A percentile compares a stretch with the other conserved stretches of the same genome.
Evolutionary conservation across 1,284 basidiomycete genomes (phyloP).

Genomic region (Melampsora larici-populina): DNA sequence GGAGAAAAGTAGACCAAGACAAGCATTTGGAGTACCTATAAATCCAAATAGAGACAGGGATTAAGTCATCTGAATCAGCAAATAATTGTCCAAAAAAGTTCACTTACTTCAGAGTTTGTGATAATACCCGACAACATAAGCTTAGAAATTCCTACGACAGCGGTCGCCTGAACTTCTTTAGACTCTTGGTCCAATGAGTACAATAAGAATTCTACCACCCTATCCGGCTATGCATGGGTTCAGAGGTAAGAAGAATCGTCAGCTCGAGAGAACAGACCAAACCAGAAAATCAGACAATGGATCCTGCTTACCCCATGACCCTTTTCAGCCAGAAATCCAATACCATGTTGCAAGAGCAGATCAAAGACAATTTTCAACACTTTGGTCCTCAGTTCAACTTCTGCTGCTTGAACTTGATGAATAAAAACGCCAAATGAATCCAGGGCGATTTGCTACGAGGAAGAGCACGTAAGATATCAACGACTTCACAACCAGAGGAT

Average conservation of each 20-base stretch:
- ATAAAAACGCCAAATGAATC: constrained; percentile 88
- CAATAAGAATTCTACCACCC: constrained; percentile 71
- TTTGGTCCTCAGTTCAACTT: constrained; percentile 72
- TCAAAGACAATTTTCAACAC: constrained; percentile 87
- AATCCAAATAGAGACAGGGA: background rate
- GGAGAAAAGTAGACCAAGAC: constrained; percentile 82
- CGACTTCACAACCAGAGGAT: background rate
- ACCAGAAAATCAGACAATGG: constrained; percentile 46
- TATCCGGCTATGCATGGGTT: constrained; percentile 60
- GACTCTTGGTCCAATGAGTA: constrained; percentile 71
- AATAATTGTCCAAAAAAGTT: too few species aligned
- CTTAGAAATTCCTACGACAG: constrained; percentile 83
- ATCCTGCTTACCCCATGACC: constrained; percentile 49
- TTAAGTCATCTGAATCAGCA: too few species aligned
- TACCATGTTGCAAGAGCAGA: constrained; percentile 81
- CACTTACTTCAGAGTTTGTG: constrained; percentile 66
- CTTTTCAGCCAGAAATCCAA: constrained; percentile 63
- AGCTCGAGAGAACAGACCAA: background rate
- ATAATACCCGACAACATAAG: constrained; percentile 81
- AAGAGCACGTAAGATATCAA: too few species aligned
- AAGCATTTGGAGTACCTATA: constrained; percentile 72
- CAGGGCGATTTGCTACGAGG: constrained; percentile 72
- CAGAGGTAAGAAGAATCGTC: background rate
- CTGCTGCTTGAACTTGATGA: constrained; percentile 73
- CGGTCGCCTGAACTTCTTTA: constrained; percentile 70